Base-by-base conservation (phyloP, 441 rosid genomes). In the Francoa sonchifolia region DNA sequence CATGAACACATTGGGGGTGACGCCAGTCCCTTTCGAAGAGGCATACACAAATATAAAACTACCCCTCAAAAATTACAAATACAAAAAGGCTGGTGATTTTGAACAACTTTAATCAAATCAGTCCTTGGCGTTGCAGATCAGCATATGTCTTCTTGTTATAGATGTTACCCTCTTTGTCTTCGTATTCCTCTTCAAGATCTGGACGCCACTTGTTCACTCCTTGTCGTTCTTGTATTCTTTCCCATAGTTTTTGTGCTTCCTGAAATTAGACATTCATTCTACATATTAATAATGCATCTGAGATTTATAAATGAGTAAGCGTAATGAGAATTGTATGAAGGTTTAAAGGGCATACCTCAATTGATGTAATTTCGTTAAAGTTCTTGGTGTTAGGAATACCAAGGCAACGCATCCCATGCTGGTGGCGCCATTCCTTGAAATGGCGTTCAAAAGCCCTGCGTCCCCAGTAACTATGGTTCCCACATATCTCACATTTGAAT, bases 191-290 rank as follows among this genome's bases (percentile, higher is more conserved):
- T 67, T 92, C 99, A 1, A 92, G 94, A 49, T 92, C 99, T 0
- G 99, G 99, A 5, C 97, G 86, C 99, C 99, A 92, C 64, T 92
- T 87, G 59, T 74, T 84, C 59, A 71, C 39, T 45, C 99, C 99
- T 61, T 79, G 90, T 55, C 84, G 65, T 52, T 72, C 87, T 57
- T 82, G 95, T 50, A 92, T 92, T 64, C 29, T 81, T 60, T 77
- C 85, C 99, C 99, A 86, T 39, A 92, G 56, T n/a, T 75, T 90
- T 52, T 84, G 74, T n/a, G 97, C 99, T 76, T 92, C 99, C 97
- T 92, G 77, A 40, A 56, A 10, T 16, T n/a, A n/a, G 13, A 38
- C 21, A n/a, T 38, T 38, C 7, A 19, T n/a, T 5, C 42, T 18
- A 18, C 12, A 11, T 9, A 35, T 35, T 35, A 32, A 15, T 13